Evolutionary conservation across 345 rosid genomes (phyloP), one percentile per base, ranked within the genome.

Genomic region (Rubroshorea leprosula): DNA sequence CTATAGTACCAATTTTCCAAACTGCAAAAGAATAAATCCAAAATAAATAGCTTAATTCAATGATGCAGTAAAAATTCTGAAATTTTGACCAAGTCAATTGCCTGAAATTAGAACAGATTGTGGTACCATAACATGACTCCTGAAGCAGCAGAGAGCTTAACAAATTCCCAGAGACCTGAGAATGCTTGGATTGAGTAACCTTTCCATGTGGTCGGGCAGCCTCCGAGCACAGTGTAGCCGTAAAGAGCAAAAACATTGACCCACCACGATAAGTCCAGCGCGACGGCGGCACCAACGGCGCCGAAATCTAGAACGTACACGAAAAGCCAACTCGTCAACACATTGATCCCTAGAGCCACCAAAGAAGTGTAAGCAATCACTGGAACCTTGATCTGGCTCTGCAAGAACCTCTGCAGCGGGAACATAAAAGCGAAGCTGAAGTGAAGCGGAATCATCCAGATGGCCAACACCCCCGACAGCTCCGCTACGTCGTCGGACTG

Each of bases 101-200:
- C 25, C 1, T 22, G 0, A 11, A 24, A 7, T 19, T 46, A 7
- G 6, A 54, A 23, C 9, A 27, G 8, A 27, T 27, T 27, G 8
- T n/a, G n/a, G n/a, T 74, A 83, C 94, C 90, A 86, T 20, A 86
- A 78, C 94, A 86, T 86, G 68, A 86, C 78, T 0, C 94, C 94
- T 9, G 94, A 76, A 48, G 94, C 83, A 44, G 74, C 78, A 6
- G 90, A 86, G 7, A 83, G 77, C 52, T 80, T 76, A 2, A 78
- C 45, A 23, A 81, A 86, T 0, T 79, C 87, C 85, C 83, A 74
- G 8, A 86, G 74, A 0, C 78, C 86, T 15, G 68, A 62, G 52
- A 81, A 76, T 22, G 90, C 90, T 68, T 86, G 62, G 13, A 51
- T 6, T 0, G 90, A 83, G 47, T 72, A 79, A 26, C 94, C 87